Conservation (phyloP, 106 monocot genomes). For the Dendrobium officinale region DNA sequence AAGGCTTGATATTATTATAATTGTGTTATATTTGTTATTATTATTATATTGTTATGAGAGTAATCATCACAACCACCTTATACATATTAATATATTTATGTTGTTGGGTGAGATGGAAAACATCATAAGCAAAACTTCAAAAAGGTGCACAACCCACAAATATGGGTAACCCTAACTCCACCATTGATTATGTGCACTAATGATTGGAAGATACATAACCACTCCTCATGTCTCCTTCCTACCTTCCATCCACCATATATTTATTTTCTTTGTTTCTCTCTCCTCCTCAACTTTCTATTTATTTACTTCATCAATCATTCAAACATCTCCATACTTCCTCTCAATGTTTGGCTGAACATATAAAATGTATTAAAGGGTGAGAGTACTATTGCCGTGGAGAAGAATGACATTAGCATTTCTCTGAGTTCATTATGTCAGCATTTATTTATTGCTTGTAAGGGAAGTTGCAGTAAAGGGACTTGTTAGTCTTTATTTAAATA, state of each 20-base stretch:
- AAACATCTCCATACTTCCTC: not conserved
- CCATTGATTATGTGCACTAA: not conserved
- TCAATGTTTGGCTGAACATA: not conserved
- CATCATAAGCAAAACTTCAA: not conserved
- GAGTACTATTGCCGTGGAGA: too few species aligned
- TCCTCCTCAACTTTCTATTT: not conserved
- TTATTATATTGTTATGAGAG: too few species aligned
- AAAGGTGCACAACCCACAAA: not conserved
- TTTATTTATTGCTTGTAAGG: too few species aligned
- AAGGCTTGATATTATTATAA: too few species aligned
- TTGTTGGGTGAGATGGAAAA: not conserved
- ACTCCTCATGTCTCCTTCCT: not conserved
- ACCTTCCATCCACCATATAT: slow-evolving; percentile 1
- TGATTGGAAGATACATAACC: not conserved
- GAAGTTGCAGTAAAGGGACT: too few species aligned
- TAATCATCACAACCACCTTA: not conserved
- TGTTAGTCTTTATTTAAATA: too few species aligned
- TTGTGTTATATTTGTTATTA: too few species aligned
- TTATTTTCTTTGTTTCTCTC: not conserved
- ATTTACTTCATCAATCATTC: not conserved
- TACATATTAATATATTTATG: not conserved
- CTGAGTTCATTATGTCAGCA: too few species aligned
- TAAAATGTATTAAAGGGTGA: too few species aligned
- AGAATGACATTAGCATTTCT: too few species aligned
- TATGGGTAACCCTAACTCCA: not conserved